Base-by-base conservation (phyloP, 176 grass and related monocot genomes). In the Avena atlantica region DNA sequence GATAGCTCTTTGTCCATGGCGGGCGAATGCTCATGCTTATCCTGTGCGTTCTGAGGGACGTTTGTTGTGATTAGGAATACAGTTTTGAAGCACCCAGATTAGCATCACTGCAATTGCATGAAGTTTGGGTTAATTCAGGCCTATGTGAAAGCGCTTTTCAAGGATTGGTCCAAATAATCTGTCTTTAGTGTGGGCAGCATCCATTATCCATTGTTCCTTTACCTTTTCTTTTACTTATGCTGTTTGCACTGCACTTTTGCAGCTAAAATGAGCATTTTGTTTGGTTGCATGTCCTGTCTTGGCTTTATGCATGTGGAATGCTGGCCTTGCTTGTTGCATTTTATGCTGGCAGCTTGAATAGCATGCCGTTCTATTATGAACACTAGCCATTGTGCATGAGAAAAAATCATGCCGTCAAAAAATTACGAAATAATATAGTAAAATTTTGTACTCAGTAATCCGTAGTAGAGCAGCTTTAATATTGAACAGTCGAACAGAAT, bases 21-120 rank as follows among this genome's bases (percentile, higher is more conserved):
- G 62, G 76, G 64, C 53, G 64, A 73, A 78, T 50, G 56, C 17
- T 82, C 83, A 88, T 86, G 90, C 86, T 81, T 85, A 85, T 81
- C 90, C 60, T 85, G 78, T 91, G 90, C 61, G 61, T 88, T 62
- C 15, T 23, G 34, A 85, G 82, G 82, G 78, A 50, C 51, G 44
- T 55, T 81, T 91, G 52, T 85, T 88, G 86, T 88, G 81, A 88
- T 34, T 60, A 78, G 77, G 70, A 82, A 63, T 82, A 47, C 53
- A 64, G 12, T 53, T 50, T 55, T 24, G 34, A 34, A 24, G 36
- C 23, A 73, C 63, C 55, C 62, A 78, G 74, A 66, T 86, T 78
- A 71, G 78, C 23, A 82, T 82, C 55, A 70, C 63, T 50, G 52
- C 52, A 71, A 49, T 78, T 64, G 78, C 73, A 40, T 72, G 53